Percentiles rank a stretch among this genome's conserved stretches.
Evolutionary conservation across 495 filamentous ascomycete genomes (phyloP).

Genomic region (Xylaria venustula): DNA sequence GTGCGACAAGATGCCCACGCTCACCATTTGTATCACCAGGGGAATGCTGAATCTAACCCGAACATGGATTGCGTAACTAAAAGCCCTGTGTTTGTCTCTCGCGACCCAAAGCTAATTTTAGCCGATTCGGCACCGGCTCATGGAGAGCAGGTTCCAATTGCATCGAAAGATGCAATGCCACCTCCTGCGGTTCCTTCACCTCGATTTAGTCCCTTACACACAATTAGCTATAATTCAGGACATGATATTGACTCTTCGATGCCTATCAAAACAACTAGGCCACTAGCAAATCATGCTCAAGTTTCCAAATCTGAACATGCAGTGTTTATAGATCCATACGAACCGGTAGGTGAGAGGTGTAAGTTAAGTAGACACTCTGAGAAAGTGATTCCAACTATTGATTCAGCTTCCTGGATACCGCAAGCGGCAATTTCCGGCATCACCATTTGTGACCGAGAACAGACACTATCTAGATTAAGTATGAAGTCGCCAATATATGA

Average conservation of each 20-base stretch:
- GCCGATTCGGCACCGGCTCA: neutral
- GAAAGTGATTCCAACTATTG: slow-evolving; percentile 5
- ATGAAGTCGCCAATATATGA: slow-evolving; percentile 20
- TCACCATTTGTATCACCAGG: neutral
- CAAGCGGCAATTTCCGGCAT: slow-evolving; percentile 14
- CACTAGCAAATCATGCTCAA: neutral
- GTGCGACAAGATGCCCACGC: neutral
- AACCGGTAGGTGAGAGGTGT: neutral
- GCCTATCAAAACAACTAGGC: neutral
- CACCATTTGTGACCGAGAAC: slow-evolving; percentile 1
- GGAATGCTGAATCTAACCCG: neutral
- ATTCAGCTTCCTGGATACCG: slow-evolving; percentile 22
- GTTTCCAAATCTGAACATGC: neutral
- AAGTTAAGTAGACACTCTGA: slow-evolving; percentile 1
- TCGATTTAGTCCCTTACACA: neutral
- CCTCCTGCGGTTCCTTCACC: slow-evolving; percentile 22
- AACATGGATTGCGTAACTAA: neutral
- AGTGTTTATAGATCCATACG: neutral
- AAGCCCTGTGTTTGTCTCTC: neutral
- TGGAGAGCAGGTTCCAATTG: slow-evolving; percentile 7
- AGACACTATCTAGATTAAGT: slow-evolving; percentile 11
- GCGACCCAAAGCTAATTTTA: neutral
- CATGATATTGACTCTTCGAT: neutral
- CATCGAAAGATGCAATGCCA: slow-evolving; percentile 30
- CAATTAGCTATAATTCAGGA: neutral